Evolutionary conservation across 768 basidiomycete genomes (phyloP).

Genomic region (Pulveroboletus sp.): DNA sequence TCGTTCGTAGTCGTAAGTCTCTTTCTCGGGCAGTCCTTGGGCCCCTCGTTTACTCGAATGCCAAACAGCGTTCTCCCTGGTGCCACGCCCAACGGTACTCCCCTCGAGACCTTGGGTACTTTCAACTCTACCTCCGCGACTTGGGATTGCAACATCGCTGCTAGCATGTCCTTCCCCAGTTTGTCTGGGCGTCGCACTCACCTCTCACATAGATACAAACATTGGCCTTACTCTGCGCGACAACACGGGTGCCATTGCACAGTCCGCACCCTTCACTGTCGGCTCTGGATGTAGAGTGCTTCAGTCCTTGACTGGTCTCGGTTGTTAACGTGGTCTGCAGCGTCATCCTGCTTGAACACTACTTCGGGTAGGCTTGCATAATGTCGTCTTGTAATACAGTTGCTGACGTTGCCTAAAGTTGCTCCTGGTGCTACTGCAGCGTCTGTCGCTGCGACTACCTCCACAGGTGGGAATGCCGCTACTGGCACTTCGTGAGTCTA

Average conservation of each 20-base stretch:
- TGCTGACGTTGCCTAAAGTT: constrained; percentile 17
- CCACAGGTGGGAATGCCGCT: background rate
- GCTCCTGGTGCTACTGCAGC: constrained; percentile 19
- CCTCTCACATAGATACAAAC: constrained; percentile 35
- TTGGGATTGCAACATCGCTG: constrained; percentile 51
- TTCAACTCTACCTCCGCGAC: constrained; percentile 41
- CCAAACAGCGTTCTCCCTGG: constrained; percentile 51
- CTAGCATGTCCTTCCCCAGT: constrained; percentile 31
- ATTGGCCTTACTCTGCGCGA: constrained; percentile 64
- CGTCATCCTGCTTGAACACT: constrained; percentile 28
- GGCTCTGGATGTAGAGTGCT: constrained; percentile 44
- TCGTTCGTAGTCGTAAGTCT: constrained; percentile 36
- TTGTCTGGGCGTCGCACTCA: background rate
- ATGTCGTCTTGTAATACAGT: constrained; percentile 6
- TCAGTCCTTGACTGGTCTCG: background rate
- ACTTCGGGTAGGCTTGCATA: constrained; percentile 17
- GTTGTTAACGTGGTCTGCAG: constrained; percentile 23
- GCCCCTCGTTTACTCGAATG: background rate
- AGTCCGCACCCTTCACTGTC: constrained; percentile 51
- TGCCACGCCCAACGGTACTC: constrained; percentile 35
- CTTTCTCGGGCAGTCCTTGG: background rate
- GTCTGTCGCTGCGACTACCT: constrained; percentile 1
- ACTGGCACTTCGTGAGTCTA: constrained; percentile 18
- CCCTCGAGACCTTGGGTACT: constrained; percentile 36
- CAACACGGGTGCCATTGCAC: constrained; percentile 43